These are phyloP conservation scores for Penicillium capsulatum DNA, from an alignment of 2,329 filamentous ascomycete genomes.

Conservation along the genomic window DNA sequence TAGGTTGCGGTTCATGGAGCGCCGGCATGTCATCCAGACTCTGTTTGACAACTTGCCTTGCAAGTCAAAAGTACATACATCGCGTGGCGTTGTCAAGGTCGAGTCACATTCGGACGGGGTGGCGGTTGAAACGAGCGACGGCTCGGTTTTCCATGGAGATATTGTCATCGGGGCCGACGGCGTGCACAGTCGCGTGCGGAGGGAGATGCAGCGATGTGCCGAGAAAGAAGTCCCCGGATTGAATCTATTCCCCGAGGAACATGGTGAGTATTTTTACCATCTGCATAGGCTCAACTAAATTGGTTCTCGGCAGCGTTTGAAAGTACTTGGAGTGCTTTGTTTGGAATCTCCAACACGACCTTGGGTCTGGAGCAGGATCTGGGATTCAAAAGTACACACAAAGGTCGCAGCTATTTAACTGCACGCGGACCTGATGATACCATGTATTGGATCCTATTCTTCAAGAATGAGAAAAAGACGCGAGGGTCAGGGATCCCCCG, in stretches of 20 bases:
- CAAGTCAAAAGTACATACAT: slow-evolving; percentile 32
- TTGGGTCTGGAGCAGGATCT: background rate
- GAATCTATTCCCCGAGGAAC: slow-evolving; percentile 6
- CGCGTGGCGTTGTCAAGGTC: slow-evolving; percentile 29
- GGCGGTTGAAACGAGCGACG: slow-evolving; percentile 32
- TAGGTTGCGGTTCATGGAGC: slow-evolving; percentile 13
- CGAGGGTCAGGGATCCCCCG: slow-evolving; percentile 4
- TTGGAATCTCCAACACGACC: slow-evolving; percentile 4
- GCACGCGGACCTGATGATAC: background rate
- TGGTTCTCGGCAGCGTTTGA: slow-evolving; percentile 5
- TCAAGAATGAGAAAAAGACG: slow-evolving; percentile 5
- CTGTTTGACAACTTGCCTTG: slow-evolving; percentile 22
- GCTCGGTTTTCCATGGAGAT: slow-evolving; percentile 32
- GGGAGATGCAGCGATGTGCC: slow-evolving; percentile 31
- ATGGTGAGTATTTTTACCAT: slow-evolving; percentile 1
- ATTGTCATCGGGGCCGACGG: slow-evolving; percentile 22
- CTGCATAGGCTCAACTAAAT: background rate
- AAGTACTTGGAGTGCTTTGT: slow-evolving; percentile 4
- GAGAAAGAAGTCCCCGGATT: slow-evolving; percentile 4
- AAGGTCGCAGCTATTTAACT: slow-evolving; percentile 4
- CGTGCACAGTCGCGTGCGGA: slow-evolving; percentile 32
- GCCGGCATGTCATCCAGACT: slow-evolving; percentile 21
- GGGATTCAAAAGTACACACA: background rate
- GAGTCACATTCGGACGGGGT: slow-evolving; percentile 21
- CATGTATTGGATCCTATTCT: slow-evolving; percentile 6